These are phyloP conservation scores for Clitopilus passeckerianus DNA, from an alignment of 768 basidiomycete species.

Conservation along the genomic window DNA sequence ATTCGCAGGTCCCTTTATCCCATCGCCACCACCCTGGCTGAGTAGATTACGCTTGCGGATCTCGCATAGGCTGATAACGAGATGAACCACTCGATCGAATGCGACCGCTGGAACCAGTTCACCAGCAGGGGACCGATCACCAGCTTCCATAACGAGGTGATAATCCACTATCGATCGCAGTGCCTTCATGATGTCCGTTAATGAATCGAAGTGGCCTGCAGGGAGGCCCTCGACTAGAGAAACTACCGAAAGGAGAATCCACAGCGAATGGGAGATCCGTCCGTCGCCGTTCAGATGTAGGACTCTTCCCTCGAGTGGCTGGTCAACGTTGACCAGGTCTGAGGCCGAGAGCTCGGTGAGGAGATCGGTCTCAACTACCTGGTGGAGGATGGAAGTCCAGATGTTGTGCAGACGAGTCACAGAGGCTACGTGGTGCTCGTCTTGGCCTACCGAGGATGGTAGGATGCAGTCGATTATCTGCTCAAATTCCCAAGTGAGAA, in stretches of 20 bases:
- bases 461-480: conserved; percentile 18
- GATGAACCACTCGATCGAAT: conserved; percentile 10
- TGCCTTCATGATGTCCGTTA: conserved; percentile 3
- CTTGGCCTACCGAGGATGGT: not conserved
- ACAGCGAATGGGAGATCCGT: conserved; percentile 42
- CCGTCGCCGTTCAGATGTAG: conserved; percentile 47
- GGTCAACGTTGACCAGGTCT: conserved; percentile 10
- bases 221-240: not conserved
- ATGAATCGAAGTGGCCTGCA: not conserved
- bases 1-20: conserved; percentile 12
- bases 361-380: not conserved
- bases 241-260: conserved; percentile 37
- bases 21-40: conserved; percentile 9
- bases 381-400: conserved; percentile 6
- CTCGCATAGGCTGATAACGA: conserved; percentile 25
- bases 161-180: conserved; percentile 7
- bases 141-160: conserved; percentile 10
- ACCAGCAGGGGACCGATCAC: not conserved
- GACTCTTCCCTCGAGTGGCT: conserved; percentile 1
- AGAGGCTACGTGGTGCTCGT: not conserved
- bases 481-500: conserved; percentile 35
- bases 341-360: conserved; percentile 15
- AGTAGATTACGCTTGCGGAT: conserved; percentile 23
- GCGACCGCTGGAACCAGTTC: not conserved
- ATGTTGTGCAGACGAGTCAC: conserved; percentile 1